Percentiles rank a stretch among this genome's conserved stretches.
phyloP scores from a whole-genome alignment of 2,329 filamentous ascomycete species.

The Sclerotinia nivalis region DNA sequence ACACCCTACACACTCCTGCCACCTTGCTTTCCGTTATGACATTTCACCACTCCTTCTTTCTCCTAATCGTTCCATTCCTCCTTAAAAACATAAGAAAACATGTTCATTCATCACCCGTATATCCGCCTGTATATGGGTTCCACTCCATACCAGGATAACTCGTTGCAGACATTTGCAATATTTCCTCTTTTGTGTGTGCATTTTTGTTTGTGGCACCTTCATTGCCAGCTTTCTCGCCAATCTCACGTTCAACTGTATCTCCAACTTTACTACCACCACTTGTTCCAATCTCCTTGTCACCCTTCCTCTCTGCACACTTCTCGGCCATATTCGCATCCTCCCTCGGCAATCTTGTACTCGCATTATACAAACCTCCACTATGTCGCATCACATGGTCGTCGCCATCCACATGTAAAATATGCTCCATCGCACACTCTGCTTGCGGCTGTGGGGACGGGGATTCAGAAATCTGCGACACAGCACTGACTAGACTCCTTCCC shows the following conservation, averaged over 20 bases:
- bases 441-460: not conserved
- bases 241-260: constrained; percentile 39
- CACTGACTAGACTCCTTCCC: constrained; percentile 53
- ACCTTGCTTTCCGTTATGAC: not conserved
- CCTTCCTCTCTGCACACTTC: not conserved
- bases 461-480: constrained; percentile 34
- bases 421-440: constrained; percentile 7
- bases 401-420: constrained; percentile 20
- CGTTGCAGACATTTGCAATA: constrained; percentile 62
- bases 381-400: not conserved
- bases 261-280: not conserved
- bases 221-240: constrained; percentile 39
- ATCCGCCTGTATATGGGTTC: constrained; percentile 18
- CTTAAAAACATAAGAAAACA: not conserved
- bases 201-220: not conserved
- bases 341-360: not conserved
- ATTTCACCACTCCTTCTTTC: not conserved
- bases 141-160: constrained; percentile 72
- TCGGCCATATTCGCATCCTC: not conserved
- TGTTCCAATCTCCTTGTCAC: not conserved
- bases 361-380: not conserved
- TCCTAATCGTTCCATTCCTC: too few relatives aligned
- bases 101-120: not conserved
- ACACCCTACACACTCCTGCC: not conserved
- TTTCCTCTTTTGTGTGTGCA: constrained; percentile 44